Evolutionary conservation across 1,284 basidiomycete genomes (phyloP).

Genomic region (Irpex sp.): DNA sequence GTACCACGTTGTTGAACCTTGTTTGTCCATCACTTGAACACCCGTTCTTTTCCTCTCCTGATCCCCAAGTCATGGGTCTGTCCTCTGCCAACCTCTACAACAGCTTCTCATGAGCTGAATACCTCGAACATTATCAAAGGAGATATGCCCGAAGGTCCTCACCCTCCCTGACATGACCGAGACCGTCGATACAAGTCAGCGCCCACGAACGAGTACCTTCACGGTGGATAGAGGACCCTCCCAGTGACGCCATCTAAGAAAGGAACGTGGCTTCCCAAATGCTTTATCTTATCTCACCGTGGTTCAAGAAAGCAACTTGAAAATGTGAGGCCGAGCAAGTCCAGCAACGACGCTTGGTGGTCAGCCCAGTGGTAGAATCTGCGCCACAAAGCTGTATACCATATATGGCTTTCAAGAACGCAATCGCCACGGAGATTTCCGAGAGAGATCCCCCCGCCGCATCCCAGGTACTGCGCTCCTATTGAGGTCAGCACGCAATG

Average conservation of each 20-base stretch:
- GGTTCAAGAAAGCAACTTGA: background rate
- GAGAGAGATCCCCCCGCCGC: background rate
- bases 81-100: background rate
- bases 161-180: too few species aligned
- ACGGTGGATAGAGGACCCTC: background rate
- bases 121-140: background rate
- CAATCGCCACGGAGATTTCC: background rate
- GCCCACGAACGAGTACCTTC: background rate
- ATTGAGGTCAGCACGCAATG: too few species aligned
- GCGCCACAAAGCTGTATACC: slow-evolving; percentile 1
- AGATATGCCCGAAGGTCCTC: too few species aligned
- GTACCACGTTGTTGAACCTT: background rate
- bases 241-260: background rate
- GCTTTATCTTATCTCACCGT: background rate
- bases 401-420: background rate
- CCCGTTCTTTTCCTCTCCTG: background rate
- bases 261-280: background rate
- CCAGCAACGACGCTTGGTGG: background rate
- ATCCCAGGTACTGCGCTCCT: too few species aligned
- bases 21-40: background rate
- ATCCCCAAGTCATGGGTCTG: background rate
- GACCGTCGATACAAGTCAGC: background rate
- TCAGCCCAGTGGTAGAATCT: background rate
- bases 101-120: background rate
- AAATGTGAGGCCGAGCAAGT: background rate